Evolutionary conservation across 164 flowering plant species (phyloP).

Genomic region (Paratinospora sagittata): DNA sequence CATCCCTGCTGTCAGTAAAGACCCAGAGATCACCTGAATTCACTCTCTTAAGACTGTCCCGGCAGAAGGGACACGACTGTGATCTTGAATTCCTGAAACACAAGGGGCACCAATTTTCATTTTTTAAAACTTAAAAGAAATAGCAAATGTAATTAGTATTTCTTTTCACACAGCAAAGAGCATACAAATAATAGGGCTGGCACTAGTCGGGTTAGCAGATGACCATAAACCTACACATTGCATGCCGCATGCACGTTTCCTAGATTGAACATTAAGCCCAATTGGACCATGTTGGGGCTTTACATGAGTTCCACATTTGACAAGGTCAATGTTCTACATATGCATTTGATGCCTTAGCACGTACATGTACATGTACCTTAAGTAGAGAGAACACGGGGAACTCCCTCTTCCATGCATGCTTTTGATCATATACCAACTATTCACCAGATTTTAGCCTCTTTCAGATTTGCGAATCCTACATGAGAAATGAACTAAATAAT

Average conservation of each 20-base stretch:
- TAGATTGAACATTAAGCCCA: no score
- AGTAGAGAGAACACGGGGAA: neutral
- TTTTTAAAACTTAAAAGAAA: neutral
- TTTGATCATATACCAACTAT: neutral
- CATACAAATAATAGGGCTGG: no score
- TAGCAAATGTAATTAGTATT: neutral
- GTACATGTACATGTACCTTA: neutral
- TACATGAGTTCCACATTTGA: no score
- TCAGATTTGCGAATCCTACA: neutral
- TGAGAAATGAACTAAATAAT: neutral
- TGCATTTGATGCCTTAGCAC: neutral
- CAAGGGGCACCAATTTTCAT: neutral
- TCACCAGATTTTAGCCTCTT: neutral
- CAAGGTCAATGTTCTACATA: neutral
- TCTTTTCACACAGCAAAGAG: neutral
- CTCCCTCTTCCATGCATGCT: neutral
- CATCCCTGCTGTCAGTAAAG: slow-evolving; percentile 52
- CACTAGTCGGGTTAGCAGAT: neutral
- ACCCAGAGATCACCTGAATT: slow-evolving; percentile 82
- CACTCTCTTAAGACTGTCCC: slow-evolving; percentile 71
- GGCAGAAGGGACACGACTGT: slow-evolving; percentile 82
- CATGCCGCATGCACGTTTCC: no score
- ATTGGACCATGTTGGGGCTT: no score
- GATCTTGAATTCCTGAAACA: slow-evolving; percentile 64
- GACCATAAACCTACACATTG: neutral